Evolutionary conservation across 1,139 yeast species (phyloP).

Genomic region (Yamadazyma aaseri): DNA sequence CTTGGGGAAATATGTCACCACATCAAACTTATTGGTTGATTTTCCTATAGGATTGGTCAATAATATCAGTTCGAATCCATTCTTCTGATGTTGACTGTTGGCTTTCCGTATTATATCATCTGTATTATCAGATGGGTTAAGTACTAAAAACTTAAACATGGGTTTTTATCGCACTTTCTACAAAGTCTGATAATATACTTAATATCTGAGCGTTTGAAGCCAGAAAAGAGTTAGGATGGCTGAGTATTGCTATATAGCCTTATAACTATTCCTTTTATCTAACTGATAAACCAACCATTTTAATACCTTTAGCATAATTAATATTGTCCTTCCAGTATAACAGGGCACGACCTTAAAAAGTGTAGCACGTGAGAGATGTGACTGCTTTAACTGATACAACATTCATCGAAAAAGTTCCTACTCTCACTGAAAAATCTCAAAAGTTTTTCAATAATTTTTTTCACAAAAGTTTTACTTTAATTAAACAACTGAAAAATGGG

Average conservation of each 20-base stretch:
- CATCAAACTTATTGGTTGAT: constrained; percentile 3
- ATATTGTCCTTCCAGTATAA: too few species aligned
- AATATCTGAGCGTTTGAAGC: too few species aligned
- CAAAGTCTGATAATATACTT: too few species aligned
- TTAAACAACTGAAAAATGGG: constrained; percentile 11
- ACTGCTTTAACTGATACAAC: constrained; percentile 6
- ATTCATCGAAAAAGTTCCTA: not conserved
- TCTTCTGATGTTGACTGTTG: constrained; percentile 49
- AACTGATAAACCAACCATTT: too few species aligned
- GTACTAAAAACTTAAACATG: constrained; percentile 38
- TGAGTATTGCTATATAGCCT: too few species aligned
- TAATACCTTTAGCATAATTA: too few species aligned
- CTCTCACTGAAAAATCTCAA: constrained; percentile 5
- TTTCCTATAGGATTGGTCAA: constrained; percentile 38
- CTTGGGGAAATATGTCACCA: constrained; percentile 17
- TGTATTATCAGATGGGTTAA: constrained; percentile 46
- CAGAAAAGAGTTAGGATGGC: too few species aligned
- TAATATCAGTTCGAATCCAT: constrained; percentile 59
- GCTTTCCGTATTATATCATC: constrained; percentile 47
- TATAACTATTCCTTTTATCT: too few species aligned
- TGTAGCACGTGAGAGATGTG: constrained; percentile 9
- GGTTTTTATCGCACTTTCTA: constrained; percentile 4
- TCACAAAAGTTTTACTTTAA: constrained; percentile 7
- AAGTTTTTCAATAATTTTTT: constrained; percentile 6
- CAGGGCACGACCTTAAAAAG: too few species aligned